Evolutionary conservation across 2,329 filamentous ascomycete species (phyloP).

Genomic region (Huntiella abstrusa): DNA sequence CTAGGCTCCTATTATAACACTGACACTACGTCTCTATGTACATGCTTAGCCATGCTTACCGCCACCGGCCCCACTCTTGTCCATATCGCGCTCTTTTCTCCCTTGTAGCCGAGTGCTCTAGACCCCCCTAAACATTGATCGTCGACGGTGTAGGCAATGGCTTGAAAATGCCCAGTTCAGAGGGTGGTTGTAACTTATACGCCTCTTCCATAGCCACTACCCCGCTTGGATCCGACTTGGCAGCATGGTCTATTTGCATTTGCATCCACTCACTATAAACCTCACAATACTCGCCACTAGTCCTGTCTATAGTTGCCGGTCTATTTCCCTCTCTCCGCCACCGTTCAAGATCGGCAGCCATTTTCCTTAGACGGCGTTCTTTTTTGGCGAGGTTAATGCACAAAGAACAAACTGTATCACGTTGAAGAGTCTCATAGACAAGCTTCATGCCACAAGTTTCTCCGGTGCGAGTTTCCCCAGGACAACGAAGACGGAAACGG

Average conservation of each 20-base stretch:
- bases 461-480: conserved; percentile 84
- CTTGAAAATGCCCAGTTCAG: too few relatives aligned
- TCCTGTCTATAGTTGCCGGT: conserved; percentile 50
- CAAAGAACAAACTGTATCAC: conserved; percentile 53
- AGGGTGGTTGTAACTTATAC: too few relatives aligned
- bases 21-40: too few relatives aligned
- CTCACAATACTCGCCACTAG: conserved; percentile 48
- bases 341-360: conserved; percentile 53
- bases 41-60: too few relatives aligned
- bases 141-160: too few relatives aligned
- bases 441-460: conserved; percentile 93
- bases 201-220: too few relatives aligned
- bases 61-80: too few relatives aligned
- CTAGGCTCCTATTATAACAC: too few relatives aligned
- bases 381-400: conserved; percentile 86
- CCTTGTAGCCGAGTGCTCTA: too few relatives aligned
- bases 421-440: conserved; percentile 52
- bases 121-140: too few relatives aligned
- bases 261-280: conserved; percentile 40
- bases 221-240: neutral
- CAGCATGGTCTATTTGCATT: conserved; percentile 14
- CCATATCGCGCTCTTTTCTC: too few relatives aligned
- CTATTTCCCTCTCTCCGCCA: conserved; percentile 64
- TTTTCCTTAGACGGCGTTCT: conserved; percentile 52
- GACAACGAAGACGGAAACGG: conserved; percentile 80